Evolutionary conservation across 306 rosid species (phyloP).

Genomic region (Fragaria vesca): DNA sequence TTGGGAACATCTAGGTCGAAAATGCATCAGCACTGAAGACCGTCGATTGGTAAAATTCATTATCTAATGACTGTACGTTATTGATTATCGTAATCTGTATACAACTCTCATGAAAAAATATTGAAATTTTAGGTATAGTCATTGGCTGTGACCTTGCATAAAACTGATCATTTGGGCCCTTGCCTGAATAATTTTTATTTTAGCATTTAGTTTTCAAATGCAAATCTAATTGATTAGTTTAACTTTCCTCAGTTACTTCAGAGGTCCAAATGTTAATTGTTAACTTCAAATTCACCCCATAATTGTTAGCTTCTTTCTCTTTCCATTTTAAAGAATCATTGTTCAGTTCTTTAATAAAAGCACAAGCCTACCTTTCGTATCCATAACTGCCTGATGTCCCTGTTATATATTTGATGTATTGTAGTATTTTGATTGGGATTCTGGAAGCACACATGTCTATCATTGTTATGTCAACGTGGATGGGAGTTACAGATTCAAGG

Average conservation of each 20-base stretch:
- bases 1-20: conserved; percentile 51
- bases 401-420: conserved; percentile 14
- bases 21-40: conserved; percentile 8
- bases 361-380: neutral
- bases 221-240: neutral
- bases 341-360: neutral
- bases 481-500: conserved; percentile 69
- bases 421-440: conserved; percentile 69
- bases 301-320: neutral
- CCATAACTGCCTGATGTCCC: conserved; percentile 1
- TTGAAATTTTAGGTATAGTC: neutral
- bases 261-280: neutral
- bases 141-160: neutral
- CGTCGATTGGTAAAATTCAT: conserved; percentile 48
- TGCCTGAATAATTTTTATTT: neutral
- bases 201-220: neutral
- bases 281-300: neutral
- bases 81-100: neutral
- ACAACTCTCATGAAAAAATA: neutral
- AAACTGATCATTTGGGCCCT: neutral
- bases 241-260: neutral
- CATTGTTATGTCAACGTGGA: conserved; percentile 52
- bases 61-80: neutral
- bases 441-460: conserved; percentile 43
- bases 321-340: neutral